Evolutionary conservation across 768 basidiomycete species (phyloP).

Genomic region (Tricholoma matsutake): DNA sequence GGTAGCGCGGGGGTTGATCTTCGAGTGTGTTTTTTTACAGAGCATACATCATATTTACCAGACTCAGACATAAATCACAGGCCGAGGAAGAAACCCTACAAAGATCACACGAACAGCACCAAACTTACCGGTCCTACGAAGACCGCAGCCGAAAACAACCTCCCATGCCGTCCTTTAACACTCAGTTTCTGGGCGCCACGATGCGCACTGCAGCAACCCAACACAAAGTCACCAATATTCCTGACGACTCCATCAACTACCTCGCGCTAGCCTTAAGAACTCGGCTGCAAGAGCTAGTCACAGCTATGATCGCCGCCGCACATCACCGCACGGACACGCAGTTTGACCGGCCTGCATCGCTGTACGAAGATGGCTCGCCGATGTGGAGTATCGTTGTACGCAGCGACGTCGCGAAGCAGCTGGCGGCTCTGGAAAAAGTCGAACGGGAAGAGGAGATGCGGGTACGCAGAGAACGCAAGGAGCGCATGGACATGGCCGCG

Average conservation of each 20-base stretch:
- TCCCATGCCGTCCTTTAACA: slow-evolving; percentile 64
- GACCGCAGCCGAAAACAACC: slow-evolving; percentile 82
- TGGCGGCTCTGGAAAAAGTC: slow-evolving; percentile 67
- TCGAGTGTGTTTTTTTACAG: slow-evolving; percentile 42
- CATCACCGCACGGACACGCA: slow-evolving; percentile 69
- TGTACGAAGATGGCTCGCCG: slow-evolving; percentile 64
- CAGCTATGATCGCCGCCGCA: slow-evolving; percentile 64
- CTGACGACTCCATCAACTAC: slow-evolving; percentile 74
- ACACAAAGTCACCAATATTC: slow-evolving; percentile 64
- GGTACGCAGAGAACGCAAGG: slow-evolving; percentile 73
- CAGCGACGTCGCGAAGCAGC: slow-evolving; percentile 78
- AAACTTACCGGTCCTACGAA: slow-evolving; percentile 63
- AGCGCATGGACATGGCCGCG: slow-evolving; percentile 68
- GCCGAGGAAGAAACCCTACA: slow-evolving; percentile 86
- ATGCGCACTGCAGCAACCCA: slow-evolving; percentile 66
- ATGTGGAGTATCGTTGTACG: slow-evolving; percentile 83
- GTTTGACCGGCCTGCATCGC: slow-evolving; percentile 62
- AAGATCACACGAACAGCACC: slow-evolving; percentile 58
- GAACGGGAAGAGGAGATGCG: slow-evolving; percentile 84
- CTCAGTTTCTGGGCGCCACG: slow-evolving; percentile 56
- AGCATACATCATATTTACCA: background rate
- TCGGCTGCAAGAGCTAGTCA: slow-evolving; percentile 68
- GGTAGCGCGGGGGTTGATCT: slow-evolving; percentile 87
- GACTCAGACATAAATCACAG: slow-evolving; percentile 31
- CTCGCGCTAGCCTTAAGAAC: slow-evolving; percentile 75